Evolutionary conservation across 2,329 filamentous ascomycete species (phyloP).

Genomic region (Coniochaeta prunicola): DNA sequence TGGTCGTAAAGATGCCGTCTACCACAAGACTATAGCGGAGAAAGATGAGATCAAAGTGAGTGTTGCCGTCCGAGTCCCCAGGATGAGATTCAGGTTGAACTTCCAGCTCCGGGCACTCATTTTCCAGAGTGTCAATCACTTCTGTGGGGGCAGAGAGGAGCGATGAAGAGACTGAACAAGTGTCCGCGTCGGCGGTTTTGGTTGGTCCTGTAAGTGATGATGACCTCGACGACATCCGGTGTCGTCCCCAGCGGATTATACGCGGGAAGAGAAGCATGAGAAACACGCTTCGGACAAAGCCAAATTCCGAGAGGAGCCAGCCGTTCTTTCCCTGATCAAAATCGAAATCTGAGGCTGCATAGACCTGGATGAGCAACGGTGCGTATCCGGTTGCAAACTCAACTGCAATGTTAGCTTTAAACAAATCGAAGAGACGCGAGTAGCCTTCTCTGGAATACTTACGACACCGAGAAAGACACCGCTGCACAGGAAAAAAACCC

Average conservation of each 20-base stretch:
- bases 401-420: too few relatives aligned
- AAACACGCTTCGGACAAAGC: slow-evolving; percentile 46
- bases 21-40: slow-evolving; percentile 57
- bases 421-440: too few relatives aligned
- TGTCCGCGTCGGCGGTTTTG: slow-evolving; percentile 1
- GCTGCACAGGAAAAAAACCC: slow-evolving; percentile 54
- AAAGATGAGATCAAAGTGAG: slow-evolving; percentile 60
- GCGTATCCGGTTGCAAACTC: slow-evolving; percentile 60
- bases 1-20: slow-evolving; percentile 56
- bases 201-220: not conserved
- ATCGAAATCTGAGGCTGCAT: slow-evolving; percentile 46
- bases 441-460: too few relatives aligned
- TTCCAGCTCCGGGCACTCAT: slow-evolving; percentile 32
- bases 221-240: slow-evolving; percentile 14
- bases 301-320: slow-evolving; percentile 48
- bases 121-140: slow-evolving; percentile 29
- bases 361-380: slow-evolving; percentile 52
- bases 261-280: slow-evolving; percentile 46
- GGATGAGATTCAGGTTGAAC: too few relatives aligned
- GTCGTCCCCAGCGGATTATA: slow-evolving; percentile 33
- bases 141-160: slow-evolving; percentile 27
- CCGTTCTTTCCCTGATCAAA: slow-evolving; percentile 50
- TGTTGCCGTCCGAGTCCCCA: slow-evolving; percentile 37
- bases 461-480: slow-evolving; percentile 59
- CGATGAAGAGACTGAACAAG: too few relatives aligned